These are phyloP conservation scores for Talaromyces sp. DNA, from an alignment of 2,329 filamentous ascomycete species.

Conservation along the genomic window DNA sequence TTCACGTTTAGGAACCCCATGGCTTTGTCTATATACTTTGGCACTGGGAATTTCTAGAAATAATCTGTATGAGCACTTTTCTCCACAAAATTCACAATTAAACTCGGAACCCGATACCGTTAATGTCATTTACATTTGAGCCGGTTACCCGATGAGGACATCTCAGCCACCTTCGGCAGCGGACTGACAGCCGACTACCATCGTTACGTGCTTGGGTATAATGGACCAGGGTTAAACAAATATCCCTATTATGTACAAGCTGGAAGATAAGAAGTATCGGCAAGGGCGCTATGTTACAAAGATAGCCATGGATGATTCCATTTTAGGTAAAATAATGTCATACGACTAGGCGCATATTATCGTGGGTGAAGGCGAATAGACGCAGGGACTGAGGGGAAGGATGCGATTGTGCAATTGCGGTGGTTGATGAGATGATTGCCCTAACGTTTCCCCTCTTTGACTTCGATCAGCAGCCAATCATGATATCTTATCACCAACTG, in stretches of 20 bases:
- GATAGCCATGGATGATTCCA: not conserved
- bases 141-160: not conserved
- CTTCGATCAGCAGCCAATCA: not conserved
- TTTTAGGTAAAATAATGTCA: constrained; percentile 3
- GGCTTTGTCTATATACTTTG: not conserved
- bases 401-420: constrained; percentile 25
- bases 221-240: too few species aligned
- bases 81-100: not conserved
- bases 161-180: not conserved
- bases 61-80: not conserved
- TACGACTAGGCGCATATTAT: not conserved
- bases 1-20: not conserved
- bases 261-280: not conserved
- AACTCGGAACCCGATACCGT: not conserved
- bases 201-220: too few species aligned
- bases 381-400: not conserved
- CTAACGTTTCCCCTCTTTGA: constrained; percentile 12
- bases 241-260: not conserved
- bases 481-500: not conserved
- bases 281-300: not conserved
- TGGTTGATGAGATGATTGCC: constrained; percentile 32
- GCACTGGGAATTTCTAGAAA: not conserved
- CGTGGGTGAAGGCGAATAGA: too few species aligned
- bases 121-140: not conserved
- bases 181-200: not conserved